Conservation (phyloP, 371 early-diverging fungal genomes). For the Apophysomyces ossiformis region DNA sequence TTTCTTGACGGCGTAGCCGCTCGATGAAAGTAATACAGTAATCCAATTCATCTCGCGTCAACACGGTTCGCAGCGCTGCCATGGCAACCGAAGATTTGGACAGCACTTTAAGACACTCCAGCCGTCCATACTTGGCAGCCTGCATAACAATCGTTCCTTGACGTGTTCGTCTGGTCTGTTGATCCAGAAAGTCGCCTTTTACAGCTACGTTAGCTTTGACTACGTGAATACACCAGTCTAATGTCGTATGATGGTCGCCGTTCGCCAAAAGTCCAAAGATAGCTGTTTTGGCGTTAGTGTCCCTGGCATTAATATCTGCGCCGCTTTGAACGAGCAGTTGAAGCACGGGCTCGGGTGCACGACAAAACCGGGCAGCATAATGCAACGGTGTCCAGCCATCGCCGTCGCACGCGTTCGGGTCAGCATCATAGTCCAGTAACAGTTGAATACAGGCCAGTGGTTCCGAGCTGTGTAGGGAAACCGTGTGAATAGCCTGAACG, state of each 20-base stretch:
- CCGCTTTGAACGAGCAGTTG: conserved; percentile 39
- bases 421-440: conserved; percentile 36
- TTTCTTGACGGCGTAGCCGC: conserved; percentile 1
- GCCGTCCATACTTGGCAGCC: conserved; percentile 17
- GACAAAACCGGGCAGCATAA: conserved; percentile 64
- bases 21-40: neutral
- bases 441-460: conserved; percentile 45
- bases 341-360: conserved; percentile 34
- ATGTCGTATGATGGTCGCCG: conserved; percentile 18
- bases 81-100: conserved; percentile 5
- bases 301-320: conserved; percentile 54
- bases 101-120: conserved; percentile 16
- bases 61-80: neutral
- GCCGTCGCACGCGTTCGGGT: conserved; percentile 66
- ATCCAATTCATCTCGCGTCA: conserved; percentile 7
- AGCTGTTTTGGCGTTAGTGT: conserved; percentile 36
- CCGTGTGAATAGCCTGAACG: conserved; percentile 44
- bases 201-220: conserved; percentile 10
- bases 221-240: conserved; percentile 19
- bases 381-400: conserved; percentile 83
- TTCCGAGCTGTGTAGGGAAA: conserved; percentile 36
- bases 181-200: conserved; percentile 16
- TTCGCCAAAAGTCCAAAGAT: conserved; percentile 41
- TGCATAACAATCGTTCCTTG: conserved; percentile 17
- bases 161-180: conserved; percentile 10